Evolutionary conservation across 345 rosid genomes (phyloP).

Genomic region (Psidium friedrichsthalianum): DNA sequence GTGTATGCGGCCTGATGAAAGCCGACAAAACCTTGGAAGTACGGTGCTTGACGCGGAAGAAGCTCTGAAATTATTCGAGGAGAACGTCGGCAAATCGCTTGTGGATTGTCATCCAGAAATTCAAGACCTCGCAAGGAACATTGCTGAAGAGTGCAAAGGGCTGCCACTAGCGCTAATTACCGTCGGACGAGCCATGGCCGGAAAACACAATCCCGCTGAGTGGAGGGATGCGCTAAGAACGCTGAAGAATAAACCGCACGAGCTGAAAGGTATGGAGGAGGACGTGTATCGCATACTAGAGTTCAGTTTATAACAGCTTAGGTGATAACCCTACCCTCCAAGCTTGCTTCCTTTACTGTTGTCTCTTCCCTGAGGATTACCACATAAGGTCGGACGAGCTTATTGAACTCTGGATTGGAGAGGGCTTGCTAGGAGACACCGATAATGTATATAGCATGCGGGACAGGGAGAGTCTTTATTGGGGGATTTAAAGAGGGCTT

Average conservation of each 20-base stretch:
- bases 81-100: neutral
- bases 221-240: constrained; percentile 1
- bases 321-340: neutral
- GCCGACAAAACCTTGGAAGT: neutral
- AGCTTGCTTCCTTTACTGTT: constrained; percentile 6
- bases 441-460: neutral
- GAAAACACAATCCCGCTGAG: neutral
- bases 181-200: constrained; percentile 2
- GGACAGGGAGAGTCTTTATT: neutral
- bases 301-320: constrained; percentile 10
- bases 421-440: constrained; percentile 6
- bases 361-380: constrained; percentile 4
- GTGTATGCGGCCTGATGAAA: neutral
- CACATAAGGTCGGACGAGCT: neutral
- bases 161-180: constrained; percentile 13
- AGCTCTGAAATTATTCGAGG: constrained; percentile 2
- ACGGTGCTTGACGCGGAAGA: neutral
- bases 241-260: neutral
- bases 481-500: neutral
- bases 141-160: neutral
- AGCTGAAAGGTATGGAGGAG: neutral
- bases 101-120: neutral
- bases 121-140: neutral
- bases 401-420: constrained; percentile 14
- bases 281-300: constrained; percentile 1